These are phyloP conservation scores for Pseudozyma sp. DNA, from an alignment of 1,284 basidiomycete species.

Conservation along the genomic window DNA sequence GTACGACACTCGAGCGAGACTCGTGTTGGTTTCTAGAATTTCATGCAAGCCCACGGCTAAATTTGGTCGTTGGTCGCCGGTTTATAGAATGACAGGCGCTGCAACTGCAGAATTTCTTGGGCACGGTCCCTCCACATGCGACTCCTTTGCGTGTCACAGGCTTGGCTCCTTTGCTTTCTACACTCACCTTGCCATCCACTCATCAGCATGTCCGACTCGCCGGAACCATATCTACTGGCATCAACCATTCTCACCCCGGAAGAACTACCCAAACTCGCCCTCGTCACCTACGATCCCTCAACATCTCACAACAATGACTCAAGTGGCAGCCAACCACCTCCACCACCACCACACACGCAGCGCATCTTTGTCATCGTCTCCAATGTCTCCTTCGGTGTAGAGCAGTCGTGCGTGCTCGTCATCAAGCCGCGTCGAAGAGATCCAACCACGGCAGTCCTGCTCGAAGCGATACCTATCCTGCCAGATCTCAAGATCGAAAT, in stretches of 20 bases:
- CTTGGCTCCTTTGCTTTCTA: not conserved
- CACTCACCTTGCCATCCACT: not conserved
- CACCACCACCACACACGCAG: conserved; percentile 15
- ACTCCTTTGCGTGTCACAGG: too few relatives aligned
- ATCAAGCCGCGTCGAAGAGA: conserved; percentile 40
- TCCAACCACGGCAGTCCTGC: conserved; percentile 24
- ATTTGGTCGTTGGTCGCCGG: too few relatives aligned
- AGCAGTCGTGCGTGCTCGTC: conserved; percentile 44
- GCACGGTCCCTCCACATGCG: not conserved
- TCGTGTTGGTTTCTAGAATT: not conserved
- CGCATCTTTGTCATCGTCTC: conserved; percentile 51
- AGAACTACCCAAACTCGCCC: conserved; percentile 51
- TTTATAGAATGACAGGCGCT: too few relatives aligned
- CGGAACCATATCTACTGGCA: conserved; percentile 48
- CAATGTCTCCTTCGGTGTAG: conserved; percentile 35
- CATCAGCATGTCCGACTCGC: conserved; percentile 14
- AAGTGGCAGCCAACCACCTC: conserved; percentile 4
- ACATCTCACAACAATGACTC: not conserved
- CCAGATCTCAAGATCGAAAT: conserved; percentile 39
- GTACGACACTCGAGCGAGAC: too few relatives aligned
- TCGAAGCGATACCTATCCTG: conserved; percentile 40
- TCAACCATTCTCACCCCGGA: conserved; percentile 40
- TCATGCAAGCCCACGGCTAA: not conserved
- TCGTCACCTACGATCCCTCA: conserved; percentile 31
- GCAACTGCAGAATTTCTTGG: not conserved